Conservation (phyloP, 768 basidiomycete genomes). For the Russula sp. region DNA sequence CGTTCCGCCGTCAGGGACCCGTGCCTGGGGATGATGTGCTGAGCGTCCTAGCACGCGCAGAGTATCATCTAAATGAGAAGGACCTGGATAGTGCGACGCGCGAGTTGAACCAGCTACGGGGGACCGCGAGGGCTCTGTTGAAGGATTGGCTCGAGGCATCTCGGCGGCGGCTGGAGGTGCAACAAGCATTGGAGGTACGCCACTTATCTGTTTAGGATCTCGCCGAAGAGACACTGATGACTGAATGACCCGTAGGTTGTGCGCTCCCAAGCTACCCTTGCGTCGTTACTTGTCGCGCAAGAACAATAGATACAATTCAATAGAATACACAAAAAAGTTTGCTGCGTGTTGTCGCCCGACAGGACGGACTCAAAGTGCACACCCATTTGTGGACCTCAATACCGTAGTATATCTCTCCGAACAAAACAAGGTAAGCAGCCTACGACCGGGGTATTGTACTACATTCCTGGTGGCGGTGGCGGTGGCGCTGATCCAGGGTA, state of each 20-base stretch:
- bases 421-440: background rate
- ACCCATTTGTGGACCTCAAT: background rate
- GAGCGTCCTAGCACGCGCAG: constrained; percentile 81
- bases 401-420: background rate
- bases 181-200: constrained; percentile 81
- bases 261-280: constrained; percentile 75
- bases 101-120: constrained; percentile 86
- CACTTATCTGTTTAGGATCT: background rate
- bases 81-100: constrained; percentile 84
- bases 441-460: background rate
- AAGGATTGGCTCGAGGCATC: constrained; percentile 91
- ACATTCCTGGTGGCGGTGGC: background rate
- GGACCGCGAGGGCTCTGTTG: constrained; percentile 65
- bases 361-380: background rate
- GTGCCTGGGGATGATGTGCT: constrained; percentile 78
- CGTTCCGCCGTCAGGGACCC: constrained; percentile 75
- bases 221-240: constrained; percentile 5
- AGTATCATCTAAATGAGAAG: constrained; percentile 86
- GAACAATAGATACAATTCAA: constrained; percentile 3
- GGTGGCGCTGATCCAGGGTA: background rate
- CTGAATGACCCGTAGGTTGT: constrained; percentile 48
- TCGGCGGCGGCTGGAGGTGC: constrained; percentile 77
- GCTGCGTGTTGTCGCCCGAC: background rate
- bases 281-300: constrained; percentile 66
- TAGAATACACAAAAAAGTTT: constrained; percentile 3